Base-by-base conservation (phyloP, 352 stramenopile genomes). In the Phytophthora lateralis region DNA sequence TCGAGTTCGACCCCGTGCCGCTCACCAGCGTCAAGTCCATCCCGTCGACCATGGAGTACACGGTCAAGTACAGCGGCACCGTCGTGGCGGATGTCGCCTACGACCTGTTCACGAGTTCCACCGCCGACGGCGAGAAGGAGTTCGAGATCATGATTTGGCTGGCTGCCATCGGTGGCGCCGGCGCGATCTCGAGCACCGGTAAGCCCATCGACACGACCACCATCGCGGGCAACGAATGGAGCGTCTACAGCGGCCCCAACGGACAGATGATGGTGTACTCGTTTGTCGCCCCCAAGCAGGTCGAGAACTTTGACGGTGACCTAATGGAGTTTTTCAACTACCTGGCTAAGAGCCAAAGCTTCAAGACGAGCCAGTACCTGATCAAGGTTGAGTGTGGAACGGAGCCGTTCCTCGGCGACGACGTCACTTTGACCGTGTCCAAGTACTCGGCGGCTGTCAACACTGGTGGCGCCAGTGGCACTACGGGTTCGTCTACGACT, bases 131-230 rank as follows among this genome's bases (percentile, higher is more conserved):
- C 21, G 55, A 65, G 26, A 76, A 80, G 45, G 69, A 77, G 57
- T 77, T 75, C 50, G 71, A 80, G 58, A 73, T 80, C 57, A 80
- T 80, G 71, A 75, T 80, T 38, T 76, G 71, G 71, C 58, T 80
- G 39, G 68, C 71, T 27, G 64, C 63, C 9, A 55, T 73, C n/a
- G 69, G 65, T 30, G 68, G 68, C 15, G 71, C 71, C 34, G 60
- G 68, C 6, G 64, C 71, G 1, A 77, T 80, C 42, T 75, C 71
- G 5, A 75, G 52, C 56, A 80, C 71, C 18, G 69, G 72, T 27
- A 60, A 51, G 32, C 30, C 68, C 3, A 63, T 80, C 37, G 71
- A 60, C 29, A 71, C 59, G 44, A 65, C 58, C 10, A 73, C 65
- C 8, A 63, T 76, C 10, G 69, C 50, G 0, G 66, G 66, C 43